These are phyloP conservation scores for Zygosaccharomyces bailii DNA, from an alignment of 805 yeast species.

Conservation along the genomic window DNA sequence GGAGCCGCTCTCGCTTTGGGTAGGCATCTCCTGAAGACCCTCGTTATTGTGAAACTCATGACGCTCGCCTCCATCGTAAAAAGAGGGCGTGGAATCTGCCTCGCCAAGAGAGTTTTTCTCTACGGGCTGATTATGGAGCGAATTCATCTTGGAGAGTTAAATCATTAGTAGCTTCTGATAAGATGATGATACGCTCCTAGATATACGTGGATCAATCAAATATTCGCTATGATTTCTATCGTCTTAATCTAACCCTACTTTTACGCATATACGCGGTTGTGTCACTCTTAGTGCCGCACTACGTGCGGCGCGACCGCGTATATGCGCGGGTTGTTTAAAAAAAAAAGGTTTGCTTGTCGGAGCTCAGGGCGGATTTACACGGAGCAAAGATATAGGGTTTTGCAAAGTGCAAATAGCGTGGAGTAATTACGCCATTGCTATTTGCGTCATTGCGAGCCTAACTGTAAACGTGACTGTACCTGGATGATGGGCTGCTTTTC, in stretches of 20 bases:
- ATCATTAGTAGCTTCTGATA: background rate
- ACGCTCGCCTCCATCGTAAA: background rate
- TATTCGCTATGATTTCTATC: background rate
- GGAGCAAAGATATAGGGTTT: no score
- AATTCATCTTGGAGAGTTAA: background rate
- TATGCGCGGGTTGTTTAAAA: background rate
- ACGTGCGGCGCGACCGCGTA: background rate
- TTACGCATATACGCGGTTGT: background rate
- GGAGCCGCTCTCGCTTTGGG: background rate
- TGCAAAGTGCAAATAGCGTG: background rate
- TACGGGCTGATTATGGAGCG: background rate
- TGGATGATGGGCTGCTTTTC: background rate
- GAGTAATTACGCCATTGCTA: background rate
- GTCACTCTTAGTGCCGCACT: background rate
- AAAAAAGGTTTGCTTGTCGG: background rate
- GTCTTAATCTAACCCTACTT: background rate
- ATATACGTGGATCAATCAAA: background rate
- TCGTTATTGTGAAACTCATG: background rate
- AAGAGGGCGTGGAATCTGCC: background rate
- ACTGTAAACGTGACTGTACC: background rate
- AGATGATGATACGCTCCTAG: background rate
- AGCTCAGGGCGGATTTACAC: background rate
- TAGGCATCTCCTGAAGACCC: background rate
- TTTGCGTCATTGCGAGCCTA: background rate
- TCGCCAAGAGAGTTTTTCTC: background rate